phyloP scores from a whole-genome alignment of 31 red algal species.

The Endocladia muricata region DNA sequence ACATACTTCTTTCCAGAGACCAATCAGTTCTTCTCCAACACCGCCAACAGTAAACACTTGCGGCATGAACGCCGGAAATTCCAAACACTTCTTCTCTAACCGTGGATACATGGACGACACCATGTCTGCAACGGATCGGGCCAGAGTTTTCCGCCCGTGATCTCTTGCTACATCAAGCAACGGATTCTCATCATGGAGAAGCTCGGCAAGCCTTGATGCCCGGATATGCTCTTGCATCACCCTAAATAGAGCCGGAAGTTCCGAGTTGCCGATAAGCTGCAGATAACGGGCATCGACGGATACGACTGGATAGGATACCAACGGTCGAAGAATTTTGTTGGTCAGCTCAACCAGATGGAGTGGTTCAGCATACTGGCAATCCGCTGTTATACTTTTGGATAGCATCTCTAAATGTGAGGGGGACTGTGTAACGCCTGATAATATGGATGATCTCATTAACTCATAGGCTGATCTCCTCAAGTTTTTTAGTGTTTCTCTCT shows the following conservation, averaged over 20 bases:
- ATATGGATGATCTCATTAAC: slow-evolving; percentile 25
- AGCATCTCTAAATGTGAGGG: slow-evolving; percentile 9
- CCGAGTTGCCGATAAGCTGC: slow-evolving; percentile 11
- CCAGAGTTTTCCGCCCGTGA: slow-evolving; percentile 27
- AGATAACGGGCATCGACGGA: slow-evolving; percentile 13
- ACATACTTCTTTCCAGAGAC: slow-evolving; percentile 9
- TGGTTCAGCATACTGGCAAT: slow-evolving; percentile 39
- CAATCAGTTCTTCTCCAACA: not conserved
- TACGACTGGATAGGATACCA: slow-evolving; percentile 30
- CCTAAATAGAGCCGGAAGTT: slow-evolving; percentile 14
- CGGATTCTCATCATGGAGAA: not conserved
- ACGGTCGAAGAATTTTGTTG: not conserved
- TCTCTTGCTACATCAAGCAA: slow-evolving; percentile 33
- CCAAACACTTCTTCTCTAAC: not conserved
- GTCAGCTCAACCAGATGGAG: slow-evolving; percentile 21
- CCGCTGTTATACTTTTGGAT: slow-evolving; percentile 4
- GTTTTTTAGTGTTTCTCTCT: slow-evolving; percentile 26
- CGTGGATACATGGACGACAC: slow-evolving; percentile 27
- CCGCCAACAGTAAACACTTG: not conserved
- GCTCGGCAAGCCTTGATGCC: slow-evolving; percentile 2
- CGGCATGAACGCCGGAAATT: not conserved
- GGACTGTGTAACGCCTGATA: slow-evolving; percentile 44
- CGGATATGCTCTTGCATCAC: slow-evolving; percentile 27
- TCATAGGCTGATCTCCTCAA: slow-evolving; percentile 35
- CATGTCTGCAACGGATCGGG: slow-evolving; percentile 19